A percentile compares a stretch with the other conserved stretches of the same genome.
phyloP scores from a whole-genome alignment of 1,139 yeast species.

The Blastobotrys persicus region DNA sequence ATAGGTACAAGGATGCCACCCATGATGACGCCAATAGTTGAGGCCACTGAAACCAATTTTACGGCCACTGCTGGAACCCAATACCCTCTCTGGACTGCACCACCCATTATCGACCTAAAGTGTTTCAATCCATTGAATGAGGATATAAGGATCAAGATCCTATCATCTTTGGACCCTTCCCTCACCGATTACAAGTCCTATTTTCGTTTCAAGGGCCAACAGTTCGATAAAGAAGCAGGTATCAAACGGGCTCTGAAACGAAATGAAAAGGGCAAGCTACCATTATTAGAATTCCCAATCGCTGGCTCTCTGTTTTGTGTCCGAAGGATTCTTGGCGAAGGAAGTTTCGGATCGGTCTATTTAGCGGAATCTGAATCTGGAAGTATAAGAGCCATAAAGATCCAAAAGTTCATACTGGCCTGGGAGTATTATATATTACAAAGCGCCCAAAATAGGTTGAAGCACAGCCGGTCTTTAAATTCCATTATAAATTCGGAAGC shows the following conservation, averaged over 20 bases:
- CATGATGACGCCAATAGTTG: conserved; percentile 38
- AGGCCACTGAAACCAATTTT: conserved; percentile 31
- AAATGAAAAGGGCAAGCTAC: conserved; percentile 11
- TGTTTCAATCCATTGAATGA: conserved; percentile 37
- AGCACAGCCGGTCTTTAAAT: conserved; percentile 31
- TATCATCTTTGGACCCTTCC: conserved; percentile 32
- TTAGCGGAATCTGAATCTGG: conserved; percentile 59
- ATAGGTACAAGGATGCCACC: conserved; percentile 16
- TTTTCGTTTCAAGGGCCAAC: conserved; percentile 33
- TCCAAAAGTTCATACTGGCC: conserved; percentile 64
- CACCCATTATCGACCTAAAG: conserved; percentile 12
- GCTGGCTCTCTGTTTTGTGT: conserved; percentile 44
- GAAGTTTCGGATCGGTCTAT: conserved; percentile 79
- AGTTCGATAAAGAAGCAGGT: conserved; percentile 23
- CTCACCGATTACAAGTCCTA: conserved; percentile 31
- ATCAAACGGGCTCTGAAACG: conserved; percentile 16
- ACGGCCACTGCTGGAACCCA: conserved; percentile 11
- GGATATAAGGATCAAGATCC: conserved; percentile 28
- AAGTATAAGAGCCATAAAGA: conserved; percentile 62
- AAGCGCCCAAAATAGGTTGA: conserved; percentile 28
- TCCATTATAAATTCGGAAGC: conserved; percentile 54
- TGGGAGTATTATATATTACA: conserved; percentile 80
- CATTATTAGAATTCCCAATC: conserved; percentile 23
- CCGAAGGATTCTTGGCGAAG: conserved; percentile 65
- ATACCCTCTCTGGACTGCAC: not conserved